A percentile compares a stretch with the other conserved stretches of the same genome.
phyloP scores from a whole-genome alignment of 345 rosid species.

The Citrus reticulata region DNA sequence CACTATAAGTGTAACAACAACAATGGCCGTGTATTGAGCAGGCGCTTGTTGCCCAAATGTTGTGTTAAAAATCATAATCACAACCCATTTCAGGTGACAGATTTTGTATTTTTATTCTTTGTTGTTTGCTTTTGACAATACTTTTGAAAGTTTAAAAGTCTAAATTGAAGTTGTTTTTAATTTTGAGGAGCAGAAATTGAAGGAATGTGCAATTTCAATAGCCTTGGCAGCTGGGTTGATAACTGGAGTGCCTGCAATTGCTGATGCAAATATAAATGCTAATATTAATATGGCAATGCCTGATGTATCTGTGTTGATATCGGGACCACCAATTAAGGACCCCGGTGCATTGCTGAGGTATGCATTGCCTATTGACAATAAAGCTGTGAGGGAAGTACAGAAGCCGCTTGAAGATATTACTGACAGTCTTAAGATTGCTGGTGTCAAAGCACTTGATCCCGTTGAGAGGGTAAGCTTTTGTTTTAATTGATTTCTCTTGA shows the following conservation, averaged over 20 bases:
- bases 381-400: slow-evolving; percentile 90
- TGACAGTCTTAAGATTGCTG: slow-evolving; percentile 84
- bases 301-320: slow-evolving; percentile 77
- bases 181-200: slow-evolving; percentile 49
- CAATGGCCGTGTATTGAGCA: slow-evolving; percentile 17
- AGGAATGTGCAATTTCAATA: slow-evolving; percentile 76
- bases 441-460: slow-evolving; percentile 85
- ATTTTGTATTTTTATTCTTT: no score
- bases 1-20: background rate
- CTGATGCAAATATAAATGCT: slow-evolving; percentile 34
- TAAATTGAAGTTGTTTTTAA: background rate
- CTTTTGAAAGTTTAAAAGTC: background rate
- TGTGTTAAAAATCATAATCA: slow-evolving; percentile 26
- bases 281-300: slow-evolving; percentile 49
- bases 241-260: slow-evolving; percentile 51
- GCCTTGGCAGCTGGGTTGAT: slow-evolving; percentile 68
- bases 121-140: background rate
- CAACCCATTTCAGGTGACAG: slow-evolving; percentile 32
- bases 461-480: slow-evolving; percentile 66
- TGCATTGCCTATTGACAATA: slow-evolving; percentile 86
- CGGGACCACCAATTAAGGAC: slow-evolving; percentile 96
- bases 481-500: background rate
- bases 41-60: slow-evolving; percentile 29
- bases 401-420: slow-evolving; percentile 96
- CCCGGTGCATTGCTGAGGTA: slow-evolving; percentile 79